Evolutionary conservation across 768 basidiomycete species (phyloP), one percentile per base, ranked within the genome.

Genomic region (Tylopilus felleus): DNA sequence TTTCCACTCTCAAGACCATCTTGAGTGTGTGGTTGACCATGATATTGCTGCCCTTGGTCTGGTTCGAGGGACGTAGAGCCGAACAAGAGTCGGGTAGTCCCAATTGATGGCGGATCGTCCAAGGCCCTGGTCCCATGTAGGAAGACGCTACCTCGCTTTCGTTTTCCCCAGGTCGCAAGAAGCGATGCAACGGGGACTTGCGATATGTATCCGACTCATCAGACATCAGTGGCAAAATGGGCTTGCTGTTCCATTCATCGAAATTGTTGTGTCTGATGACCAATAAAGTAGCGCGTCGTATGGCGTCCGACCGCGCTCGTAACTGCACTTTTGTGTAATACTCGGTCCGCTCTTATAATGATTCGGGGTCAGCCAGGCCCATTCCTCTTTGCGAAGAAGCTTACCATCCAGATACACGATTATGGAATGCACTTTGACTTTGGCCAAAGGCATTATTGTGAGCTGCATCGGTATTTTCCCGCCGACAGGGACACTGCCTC

Each of bases 41-140:
- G 58, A 97, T 84, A 63, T 90, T 88, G 56, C 87, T 85, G 12
- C 60, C 56, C 39, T 65, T 63, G 40, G 41, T 35, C 66, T 81
- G 85, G 65, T 89, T 94, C 10, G 93, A 90, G 61, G 90, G 88
- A 62, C 81, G 83, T 46, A 98, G 71, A 47, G 72, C 66, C 21
- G 66, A 66, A 61, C 86, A 90, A 2, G 83, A 79, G 16, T 70
- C 71, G 0, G 95, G 94, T 2, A 98, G 75, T 41, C 78, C 77
- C 41, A 98, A 65, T 28, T 81, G 75, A 49, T 82, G 79, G 52
- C 84, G 82, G 55, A 98, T 80, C 9, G 78, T 77, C 95, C 95
- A 98, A 13, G 96, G 95, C 0, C 96, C 95, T 3, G 83, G 82
- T 27, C 87, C 88, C 84, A 85, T 85, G 56, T 81, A 71, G 41